These are phyloP conservation scores for Fonsecaea erecta DNA, from an alignment of 2,329 filamentous ascomycete species.

Conservation along the genomic window DNA sequence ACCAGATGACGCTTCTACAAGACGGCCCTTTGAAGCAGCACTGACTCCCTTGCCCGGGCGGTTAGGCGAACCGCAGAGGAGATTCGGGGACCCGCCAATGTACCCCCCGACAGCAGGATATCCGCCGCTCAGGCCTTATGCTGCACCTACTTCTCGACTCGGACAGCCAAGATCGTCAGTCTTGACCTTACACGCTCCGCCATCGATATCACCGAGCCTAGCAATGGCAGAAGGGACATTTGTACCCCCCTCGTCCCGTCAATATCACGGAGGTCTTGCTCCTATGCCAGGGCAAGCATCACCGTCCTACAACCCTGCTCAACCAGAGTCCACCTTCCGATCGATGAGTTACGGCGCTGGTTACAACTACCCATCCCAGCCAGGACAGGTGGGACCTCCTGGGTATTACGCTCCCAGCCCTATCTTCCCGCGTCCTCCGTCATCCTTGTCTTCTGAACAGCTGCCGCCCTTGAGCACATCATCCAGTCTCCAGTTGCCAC, in stretches of 20 bases:
- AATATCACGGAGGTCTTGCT: slow-evolving; percentile 16
- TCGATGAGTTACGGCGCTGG: slow-evolving; percentile 16
- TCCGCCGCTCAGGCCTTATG: slow-evolving; percentile 25
- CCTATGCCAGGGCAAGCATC: slow-evolving; percentile 16
- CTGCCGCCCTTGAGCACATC: slow-evolving; percentile 19
- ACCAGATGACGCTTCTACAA: slow-evolving; percentile 26
- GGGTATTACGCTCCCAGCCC: slow-evolving; percentile 23
- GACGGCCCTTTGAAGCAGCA: slow-evolving; percentile 23
- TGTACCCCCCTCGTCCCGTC: slow-evolving; percentile 21
- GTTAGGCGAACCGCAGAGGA: slow-evolving; percentile 21
- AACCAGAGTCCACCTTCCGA: slow-evolving; percentile 17
- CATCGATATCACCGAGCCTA: slow-evolving; percentile 33
- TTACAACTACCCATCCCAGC: slow-evolving; percentile 29
- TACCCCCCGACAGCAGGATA: slow-evolving; percentile 18
- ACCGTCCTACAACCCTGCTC: slow-evolving; percentile 18
- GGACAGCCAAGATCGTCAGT: slow-evolving; percentile 19
- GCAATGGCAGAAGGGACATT: slow-evolving; percentile 32
- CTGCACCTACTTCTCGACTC: slow-evolving; percentile 15
- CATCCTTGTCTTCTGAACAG: slow-evolving; percentile 16
- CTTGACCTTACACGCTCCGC: slow-evolving; percentile 28
- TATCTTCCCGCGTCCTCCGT: slow-evolving; percentile 27
- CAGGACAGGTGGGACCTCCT: slow-evolving; percentile 19
- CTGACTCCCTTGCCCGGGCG: slow-evolving; percentile 12
- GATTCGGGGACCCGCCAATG: slow-evolving; percentile 20
- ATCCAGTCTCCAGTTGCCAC: slow-evolving; percentile 36